A percentile compares a stretch with the other conserved stretches of the same genome.
phyloP scores from a whole-genome alignment of 1,284 basidiomycete species.

The Moesziomyces antarcticus region DNA sequence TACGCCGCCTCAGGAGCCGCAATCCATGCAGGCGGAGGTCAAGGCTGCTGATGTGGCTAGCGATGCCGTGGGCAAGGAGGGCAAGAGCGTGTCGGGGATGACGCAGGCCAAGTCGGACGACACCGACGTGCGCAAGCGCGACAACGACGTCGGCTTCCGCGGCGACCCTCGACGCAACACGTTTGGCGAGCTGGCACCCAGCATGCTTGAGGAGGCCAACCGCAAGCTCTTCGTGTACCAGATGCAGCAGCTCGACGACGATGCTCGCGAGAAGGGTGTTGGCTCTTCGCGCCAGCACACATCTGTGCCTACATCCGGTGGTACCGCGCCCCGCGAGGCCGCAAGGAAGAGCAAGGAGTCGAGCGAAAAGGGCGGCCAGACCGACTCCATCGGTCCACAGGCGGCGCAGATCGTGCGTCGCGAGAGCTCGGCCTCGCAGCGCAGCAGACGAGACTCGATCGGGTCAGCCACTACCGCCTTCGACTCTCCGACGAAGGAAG shows the following conservation, averaged over 20 bases:
- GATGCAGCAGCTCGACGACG: constrained; percentile 32
- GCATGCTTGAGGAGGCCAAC: constrained; percentile 44
- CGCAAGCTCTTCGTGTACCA: constrained; percentile 34
- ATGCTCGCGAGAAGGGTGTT: constrained; percentile 15
- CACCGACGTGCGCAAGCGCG: constrained; percentile 20
- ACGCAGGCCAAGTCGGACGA: constrained; percentile 42
- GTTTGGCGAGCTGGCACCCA: constrained; percentile 22
- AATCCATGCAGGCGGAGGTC: neutral
- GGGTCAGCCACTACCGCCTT: constrained; percentile 51
- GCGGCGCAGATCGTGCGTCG: constrained; percentile 11
- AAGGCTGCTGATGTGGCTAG: too few species aligned
- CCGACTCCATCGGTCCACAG: neutral
- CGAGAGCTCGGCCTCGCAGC: constrained; percentile 26
- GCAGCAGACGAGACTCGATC: constrained; percentile 44
- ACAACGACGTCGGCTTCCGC: constrained; percentile 14
- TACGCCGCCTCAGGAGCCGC: constrained; percentile 7
- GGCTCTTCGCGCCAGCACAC: constrained; percentile 19
- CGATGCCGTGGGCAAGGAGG: neutral
- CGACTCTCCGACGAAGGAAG: constrained; percentile 41
- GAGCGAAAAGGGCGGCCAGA: neutral
- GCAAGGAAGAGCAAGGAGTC: neutral
- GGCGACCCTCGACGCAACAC: constrained; percentile 35
- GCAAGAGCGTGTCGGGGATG: constrained; percentile 14
- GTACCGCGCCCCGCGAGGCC: neutral
- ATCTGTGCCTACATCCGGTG: neutral